Conservation (phyloP, 345 rosid genomes). For the Atalantia buxifolia region DNA sequence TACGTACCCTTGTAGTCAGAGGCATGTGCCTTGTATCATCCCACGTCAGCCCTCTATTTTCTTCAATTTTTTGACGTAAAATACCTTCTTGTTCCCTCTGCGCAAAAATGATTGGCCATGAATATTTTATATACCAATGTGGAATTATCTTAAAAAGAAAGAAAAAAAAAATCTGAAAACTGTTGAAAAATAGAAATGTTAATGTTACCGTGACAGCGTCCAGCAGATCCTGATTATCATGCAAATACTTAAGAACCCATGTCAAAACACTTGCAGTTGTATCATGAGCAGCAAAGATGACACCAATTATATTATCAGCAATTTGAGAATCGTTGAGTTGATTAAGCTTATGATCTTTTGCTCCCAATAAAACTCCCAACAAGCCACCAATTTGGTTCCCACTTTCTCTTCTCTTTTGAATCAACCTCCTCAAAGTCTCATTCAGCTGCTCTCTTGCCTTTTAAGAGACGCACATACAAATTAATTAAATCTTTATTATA, state of each 20-base stretch:
- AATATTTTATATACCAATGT: neutral
- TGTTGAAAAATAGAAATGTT: neutral
- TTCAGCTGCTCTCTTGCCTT: constrained; percentile 73
- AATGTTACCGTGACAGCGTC: constrained; percentile 58
- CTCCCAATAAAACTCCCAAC: constrained; percentile 57
- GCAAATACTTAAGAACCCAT: constrained; percentile 84
- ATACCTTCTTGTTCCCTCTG: constrained; percentile 75
- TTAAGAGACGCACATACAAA: neutral
- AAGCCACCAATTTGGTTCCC: constrained; percentile 49
- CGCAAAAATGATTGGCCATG: constrained; percentile 3
- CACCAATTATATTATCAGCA: constrained; percentile 90
- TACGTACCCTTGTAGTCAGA: constrained; percentile 62
- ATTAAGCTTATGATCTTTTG: constrained; percentile 36
- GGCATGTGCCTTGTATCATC: constrained; percentile 90
- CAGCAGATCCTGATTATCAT: constrained; percentile 55
- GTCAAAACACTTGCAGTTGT: constrained; percentile 87
- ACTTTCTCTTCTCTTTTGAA: constrained; percentile 58
- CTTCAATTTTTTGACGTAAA: constrained; percentile 42
- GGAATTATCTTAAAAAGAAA: neutral
- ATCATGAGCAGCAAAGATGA: constrained; percentile 94
- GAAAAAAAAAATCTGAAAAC: neutral
- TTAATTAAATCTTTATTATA: no score
- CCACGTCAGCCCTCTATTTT: constrained; percentile 69
- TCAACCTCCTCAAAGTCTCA: constrained; percentile 51
- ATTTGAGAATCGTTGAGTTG: constrained; percentile 74